Conservation (phyloP, 371 early-diverging fungal species). For the Parasitella parasitica region DNA sequence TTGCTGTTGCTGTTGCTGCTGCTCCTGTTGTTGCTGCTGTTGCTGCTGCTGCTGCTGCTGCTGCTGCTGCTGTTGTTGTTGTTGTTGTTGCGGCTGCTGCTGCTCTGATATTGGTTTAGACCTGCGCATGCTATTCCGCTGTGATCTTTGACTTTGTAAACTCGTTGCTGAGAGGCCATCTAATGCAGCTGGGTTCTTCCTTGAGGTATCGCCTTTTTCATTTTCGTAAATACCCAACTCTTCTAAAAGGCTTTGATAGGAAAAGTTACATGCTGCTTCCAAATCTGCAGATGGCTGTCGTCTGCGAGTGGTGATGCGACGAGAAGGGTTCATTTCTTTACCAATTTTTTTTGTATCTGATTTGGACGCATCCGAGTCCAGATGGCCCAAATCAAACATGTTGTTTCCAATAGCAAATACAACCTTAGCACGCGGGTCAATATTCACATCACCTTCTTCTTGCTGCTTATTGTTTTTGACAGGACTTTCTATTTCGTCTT, state of each 20-base stretch:
- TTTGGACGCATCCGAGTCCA: slow-evolving; percentile 2
- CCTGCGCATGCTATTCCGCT: background rate
- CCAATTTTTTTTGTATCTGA: background rate
- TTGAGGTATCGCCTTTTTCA: background rate
- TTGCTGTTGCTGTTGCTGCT: background rate
- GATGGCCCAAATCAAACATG: slow-evolving; percentile 50
- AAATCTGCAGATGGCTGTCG: slow-evolving; percentile 17
- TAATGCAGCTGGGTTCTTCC: background rate
- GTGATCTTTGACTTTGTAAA: background rate
- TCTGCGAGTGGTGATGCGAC: slow-evolving; percentile 5
- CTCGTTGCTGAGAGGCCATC: background rate
- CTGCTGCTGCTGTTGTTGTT: too few relatives aligned
- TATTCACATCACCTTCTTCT: slow-evolving; percentile 26
- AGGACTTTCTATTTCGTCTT: background rate
- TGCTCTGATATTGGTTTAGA: slow-evolving; percentile 8
- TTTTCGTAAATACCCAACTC: slow-evolving; percentile 23
- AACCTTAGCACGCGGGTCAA: slow-evolving; percentile 51
- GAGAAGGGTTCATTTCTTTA: background rate
- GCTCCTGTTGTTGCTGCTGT: background rate
- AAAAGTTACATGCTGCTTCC: slow-evolving; percentile 19
- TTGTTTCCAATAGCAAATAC: slow-evolving; percentile 56
- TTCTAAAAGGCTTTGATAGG: slow-evolving; percentile 27
- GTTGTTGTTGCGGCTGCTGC: too few relatives aligned
- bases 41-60: slow-evolving; percentile 13
- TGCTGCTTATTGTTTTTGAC: background rate